Base-by-base conservation (phyloP, 2,329 filamentous ascomycete genomes). In the Aschersonia sp. region DNA sequence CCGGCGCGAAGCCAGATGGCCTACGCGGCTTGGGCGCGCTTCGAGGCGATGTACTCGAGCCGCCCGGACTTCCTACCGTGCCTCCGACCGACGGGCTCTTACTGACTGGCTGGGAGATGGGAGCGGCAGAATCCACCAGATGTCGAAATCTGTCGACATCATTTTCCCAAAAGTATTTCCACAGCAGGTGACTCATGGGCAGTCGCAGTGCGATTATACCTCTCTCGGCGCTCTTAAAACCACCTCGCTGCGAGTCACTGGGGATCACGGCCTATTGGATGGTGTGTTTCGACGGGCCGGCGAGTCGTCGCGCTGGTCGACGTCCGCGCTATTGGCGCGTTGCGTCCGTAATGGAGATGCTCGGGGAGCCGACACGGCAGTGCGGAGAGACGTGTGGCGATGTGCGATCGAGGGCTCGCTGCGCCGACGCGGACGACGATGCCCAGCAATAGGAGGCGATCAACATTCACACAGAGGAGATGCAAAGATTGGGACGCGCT, bases 81-180 rank as follows among this genome's bases (percentile, higher is more conserved):
- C 30, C 59, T 46, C 64, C 66, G 69, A 67, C 53, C 30, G 62
- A 67, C 6, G 74, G 68, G 58, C 72, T 77, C 64, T 76, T 79
- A 59, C 74, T 66, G 50, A 70, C 62, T 50, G 69, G 60, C 56
- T 77, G 76, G 52, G 72, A 61, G 60, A 70, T 74, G 63, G 74
- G 74, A 61, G 74, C 73, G 67, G 83, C 74, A 65, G 79, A 79
- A 61, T 82, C 82, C 76, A 98, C 77, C 62, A 94, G 78, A 72
- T 83, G 84, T 71, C 85, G 84, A 77, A 98, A 97, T 63, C 73
- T 81, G 65, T 94, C 89, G 80, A 95, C 84, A 80, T 98, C 88
- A 77, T 95, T 86, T 80, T 95, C 84, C 74, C 94, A 84, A 66
- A 90, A 97, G 66, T 79, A 87, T 77, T 88, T 89, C 90, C 90